These are phyloP conservation scores for Diaporthe citri DNA, from an alignment of 2,329 filamentous ascomycete genomes.

Conservation along the genomic window DNA sequence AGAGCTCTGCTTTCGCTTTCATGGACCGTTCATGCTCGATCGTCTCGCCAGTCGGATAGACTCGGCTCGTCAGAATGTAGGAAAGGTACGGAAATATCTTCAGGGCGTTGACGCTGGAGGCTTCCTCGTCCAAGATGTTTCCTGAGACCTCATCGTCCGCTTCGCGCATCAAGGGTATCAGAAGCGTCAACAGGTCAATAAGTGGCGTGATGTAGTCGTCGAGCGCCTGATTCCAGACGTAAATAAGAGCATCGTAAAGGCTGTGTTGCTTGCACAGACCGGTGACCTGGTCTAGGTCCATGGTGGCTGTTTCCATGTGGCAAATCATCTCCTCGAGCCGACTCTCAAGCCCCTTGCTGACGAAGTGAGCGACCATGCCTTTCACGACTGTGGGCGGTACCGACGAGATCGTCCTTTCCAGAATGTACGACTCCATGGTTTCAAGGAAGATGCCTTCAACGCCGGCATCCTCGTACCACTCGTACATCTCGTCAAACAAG, in stretches of 20 bases:
- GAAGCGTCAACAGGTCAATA: conserved; percentile 82
- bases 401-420: conserved; percentile 79
- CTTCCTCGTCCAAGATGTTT: conserved; percentile 69
- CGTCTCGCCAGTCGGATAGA: conserved; percentile 87
- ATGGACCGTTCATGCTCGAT: conserved; percentile 80
- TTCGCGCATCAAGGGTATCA: conserved; percentile 69
- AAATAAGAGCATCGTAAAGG: conserved; percentile 94
- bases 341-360: conserved; percentile 78
- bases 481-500: conserved; percentile 90
- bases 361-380: conserved; percentile 85
- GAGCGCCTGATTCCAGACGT: conserved; percentile 95
- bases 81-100: conserved; percentile 97
- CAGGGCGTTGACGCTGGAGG: conserved; percentile 77
- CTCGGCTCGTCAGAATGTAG: conserved; percentile 87
- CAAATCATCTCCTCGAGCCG: conserved; percentile 95
- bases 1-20: conserved; percentile 87
- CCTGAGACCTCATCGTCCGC: conserved; percentile 65
- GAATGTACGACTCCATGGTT: conserved; percentile 87
- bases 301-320: conserved; percentile 87
- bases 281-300: conserved; percentile 95
- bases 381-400: conserved; percentile 90
- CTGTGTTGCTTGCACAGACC: conserved; percentile 90
- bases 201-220: conserved; percentile 91
- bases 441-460: conserved; percentile 85
- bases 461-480: conserved; percentile 85